Percentiles rank a stretch among this genome's conserved stretches.
These are phyloP conservation scores for Yamadazyma mexicana DNA, from an alignment of 1,139 yeast genomes.

Conservation along the genomic window DNA sequence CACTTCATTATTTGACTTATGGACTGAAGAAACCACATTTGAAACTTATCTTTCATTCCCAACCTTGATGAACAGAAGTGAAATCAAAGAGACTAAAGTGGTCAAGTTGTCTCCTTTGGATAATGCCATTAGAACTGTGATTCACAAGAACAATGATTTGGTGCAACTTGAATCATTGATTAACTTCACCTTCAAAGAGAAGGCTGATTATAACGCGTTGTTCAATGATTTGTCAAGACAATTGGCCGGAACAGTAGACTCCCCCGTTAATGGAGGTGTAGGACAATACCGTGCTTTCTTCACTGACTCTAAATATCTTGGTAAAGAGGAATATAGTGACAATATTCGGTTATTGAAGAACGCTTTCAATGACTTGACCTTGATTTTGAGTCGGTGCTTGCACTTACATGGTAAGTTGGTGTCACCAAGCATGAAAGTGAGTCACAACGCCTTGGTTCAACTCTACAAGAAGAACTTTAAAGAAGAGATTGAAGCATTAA, in stretches of 20 bases:
- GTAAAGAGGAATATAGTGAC: conserved; percentile 41
- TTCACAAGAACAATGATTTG: conserved; percentile 70
- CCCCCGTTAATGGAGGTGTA: conserved; percentile 93
- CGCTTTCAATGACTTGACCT: conserved; percentile 71
- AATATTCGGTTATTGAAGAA: conserved; percentile 53
- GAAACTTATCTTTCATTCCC: conserved; percentile 82
- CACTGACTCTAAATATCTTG: conserved; percentile 38
- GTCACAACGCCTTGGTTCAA: conserved; percentile 67
- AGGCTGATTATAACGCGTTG: conserved; percentile 48
- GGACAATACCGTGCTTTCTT: conserved; percentile 79
- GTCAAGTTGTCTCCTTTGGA: conserved; percentile 79
- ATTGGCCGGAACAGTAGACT: conserved; percentile 84
- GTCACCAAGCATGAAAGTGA: conserved; percentile 54
- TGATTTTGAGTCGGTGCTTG: conserved; percentile 65
- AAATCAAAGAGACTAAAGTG: conserved; percentile 54
- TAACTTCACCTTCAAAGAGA: conserved; percentile 55
- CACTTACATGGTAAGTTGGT: conserved; percentile 67
- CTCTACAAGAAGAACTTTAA: conserved; percentile 68
- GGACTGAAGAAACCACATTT: conserved; percentile 87
- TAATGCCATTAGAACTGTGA: conserved; percentile 71
- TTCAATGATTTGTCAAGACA: conserved; percentile 74
- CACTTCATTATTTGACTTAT: conserved; percentile 68
- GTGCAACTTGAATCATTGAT: conserved; percentile 67
- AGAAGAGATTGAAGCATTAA: conserved; percentile 55
- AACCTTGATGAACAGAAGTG: conserved; percentile 83